phyloP scores from a whole-genome alignment of 768 basidiomycete genomes.

The Pseudohyphozyma bogoriensis region DNA sequence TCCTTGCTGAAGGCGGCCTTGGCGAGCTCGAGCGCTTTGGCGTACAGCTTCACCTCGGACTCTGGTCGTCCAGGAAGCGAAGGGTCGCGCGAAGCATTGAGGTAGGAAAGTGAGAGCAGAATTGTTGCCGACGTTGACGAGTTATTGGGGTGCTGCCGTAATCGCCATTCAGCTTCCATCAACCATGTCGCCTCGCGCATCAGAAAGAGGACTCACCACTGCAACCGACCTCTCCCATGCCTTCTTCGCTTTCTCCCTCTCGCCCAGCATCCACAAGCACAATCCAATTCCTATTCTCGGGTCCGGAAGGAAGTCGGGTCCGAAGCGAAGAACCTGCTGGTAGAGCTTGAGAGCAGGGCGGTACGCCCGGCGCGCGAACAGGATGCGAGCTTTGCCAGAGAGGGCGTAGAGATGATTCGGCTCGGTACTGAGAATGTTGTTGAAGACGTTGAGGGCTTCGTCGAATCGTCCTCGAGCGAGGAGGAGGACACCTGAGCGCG shows the following conservation, averaged over 20 bases:
- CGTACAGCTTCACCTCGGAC: constrained; percentile 53
- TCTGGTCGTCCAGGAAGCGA: constrained; percentile 47
- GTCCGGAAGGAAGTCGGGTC: constrained; percentile 73
- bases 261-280: constrained; percentile 81
- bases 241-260: constrained; percentile 65
- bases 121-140: constrained; percentile 58
- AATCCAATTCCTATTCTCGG: constrained; percentile 92
- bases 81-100: constrained; percentile 73
- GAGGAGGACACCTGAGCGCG: constrained; percentile 59
- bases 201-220: constrained; percentile 49
- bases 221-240: constrained; percentile 87
- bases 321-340: constrained; percentile 68
- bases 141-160: constrained; percentile 11
- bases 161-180: not conserved
- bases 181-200: too few relatives aligned
- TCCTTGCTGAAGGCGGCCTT: constrained; percentile 59
- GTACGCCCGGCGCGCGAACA: constrained; percentile 67
- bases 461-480: constrained; percentile 70
- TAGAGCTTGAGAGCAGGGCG: constrained; percentile 72
- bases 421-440: constrained; percentile 62
- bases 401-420: constrained; percentile 81
- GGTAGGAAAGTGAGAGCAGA: constrained; percentile 70
- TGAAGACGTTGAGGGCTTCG: constrained; percentile 70
- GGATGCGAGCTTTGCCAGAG: constrained; percentile 78
- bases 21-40: constrained; percentile 57